Evolutionary conservation across 2,329 filamentous ascomycete species (phyloP), one percentile per base, ranked within the genome.

Genomic region (Sporothrix luriei): DNA sequence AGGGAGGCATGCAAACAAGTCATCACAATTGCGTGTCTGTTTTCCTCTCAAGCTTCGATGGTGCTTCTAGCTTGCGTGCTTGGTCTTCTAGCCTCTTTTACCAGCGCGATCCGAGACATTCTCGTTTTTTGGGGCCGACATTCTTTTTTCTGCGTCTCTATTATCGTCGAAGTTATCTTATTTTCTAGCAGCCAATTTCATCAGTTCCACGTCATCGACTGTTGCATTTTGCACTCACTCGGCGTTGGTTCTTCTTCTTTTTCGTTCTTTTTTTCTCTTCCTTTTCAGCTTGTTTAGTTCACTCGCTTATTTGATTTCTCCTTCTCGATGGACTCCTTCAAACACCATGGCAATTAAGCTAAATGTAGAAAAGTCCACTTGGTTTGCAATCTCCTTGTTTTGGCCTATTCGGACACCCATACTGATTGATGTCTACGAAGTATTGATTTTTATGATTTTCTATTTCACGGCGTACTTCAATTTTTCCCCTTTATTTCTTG

Each of bases 51-150:
- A 10, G 49, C 65, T 68, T 68, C 66, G 33, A 49, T 57, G 21
- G 21, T 68, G 51, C 66, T 68, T 65, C 62, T 65, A 65, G 61
- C 26, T 52, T 65, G 11, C 4, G 40, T 19, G n/a, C 21, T 48
- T 64, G 16, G 43, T 26, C 61, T 65, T 68, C 66, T 68, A 68
- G 66, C 40, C 46, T 13, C 52, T 38, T 54, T 59, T 59, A 1
- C 40, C 46, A 52, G 66, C 54, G 11, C 26, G 16, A 19, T 26
- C 40, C 4, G 46, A 40, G 26, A 33, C 26, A 49, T 33, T 46
- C 49, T 67, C 49, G 21, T 57, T n/a, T 38, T 59, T 68, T 61
- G 43, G 11, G 13, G 16, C 14, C 11, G 26, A 6, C 13, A 26
- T 55, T 46, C 9, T 26, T 40, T 57, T 24, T 55, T 55, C 3